Conservation (phyloP, 768 basidiomycete genomes). For the Boletus sensibilis region DNA sequence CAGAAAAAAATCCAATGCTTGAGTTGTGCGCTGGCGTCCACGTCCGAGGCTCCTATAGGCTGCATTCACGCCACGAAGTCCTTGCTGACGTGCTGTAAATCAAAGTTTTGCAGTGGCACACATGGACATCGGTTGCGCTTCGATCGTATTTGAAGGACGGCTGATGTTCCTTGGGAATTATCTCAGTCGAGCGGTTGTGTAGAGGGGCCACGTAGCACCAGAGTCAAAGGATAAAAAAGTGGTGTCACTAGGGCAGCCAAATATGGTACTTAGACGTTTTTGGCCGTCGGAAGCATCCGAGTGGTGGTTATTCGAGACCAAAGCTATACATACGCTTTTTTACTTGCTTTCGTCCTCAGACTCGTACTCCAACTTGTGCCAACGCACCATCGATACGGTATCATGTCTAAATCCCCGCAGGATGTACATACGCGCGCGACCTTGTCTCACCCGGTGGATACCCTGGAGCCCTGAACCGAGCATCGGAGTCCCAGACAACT, state of each 20-base stretch:
- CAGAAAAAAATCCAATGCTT: neutral
- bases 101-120: neutral
- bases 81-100: neutral
- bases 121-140: neutral
- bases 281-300: no score
- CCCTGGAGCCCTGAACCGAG: constrained; percentile 29
- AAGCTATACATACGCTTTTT: neutral
- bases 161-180: neutral
- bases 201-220: no score
- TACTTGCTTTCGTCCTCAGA: neutral
- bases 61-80: neutral
- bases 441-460: constrained; percentile 20
- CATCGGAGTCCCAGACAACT: constrained; percentile 14
- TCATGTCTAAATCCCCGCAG: neutral
- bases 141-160: neutral
- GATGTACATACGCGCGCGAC: neutral
- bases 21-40: neutral
- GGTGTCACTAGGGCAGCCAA: no score
- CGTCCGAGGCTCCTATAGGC: neutral
- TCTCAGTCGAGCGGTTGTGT: no score
- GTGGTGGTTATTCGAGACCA: no score
- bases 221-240: no score
- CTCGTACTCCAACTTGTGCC: neutral
- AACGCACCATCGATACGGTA: neutral
- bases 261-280: no score